Evolutionary conservation across 78 protist species (phyloP).

Genomic region (Cavenderia fasciculata): DNA sequence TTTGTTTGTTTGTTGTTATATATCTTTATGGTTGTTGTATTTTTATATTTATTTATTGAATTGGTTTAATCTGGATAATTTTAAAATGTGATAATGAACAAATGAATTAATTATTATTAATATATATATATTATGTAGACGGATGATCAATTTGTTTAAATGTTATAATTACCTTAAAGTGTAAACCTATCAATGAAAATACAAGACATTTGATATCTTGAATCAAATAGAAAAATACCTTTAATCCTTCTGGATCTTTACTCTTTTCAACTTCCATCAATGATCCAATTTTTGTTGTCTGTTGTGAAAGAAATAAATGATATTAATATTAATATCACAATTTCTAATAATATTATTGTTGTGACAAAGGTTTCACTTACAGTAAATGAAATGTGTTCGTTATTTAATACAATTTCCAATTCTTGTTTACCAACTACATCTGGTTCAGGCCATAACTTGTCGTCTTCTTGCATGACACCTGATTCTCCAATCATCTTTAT

Average conservation of each 20-base stretch:
- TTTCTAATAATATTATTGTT: neutral
- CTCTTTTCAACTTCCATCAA: conserved; percentile 87
- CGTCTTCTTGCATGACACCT: conserved; percentile 96
- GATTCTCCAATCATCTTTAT: conserved; percentile 92
- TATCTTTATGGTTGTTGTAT: too few relatives aligned
- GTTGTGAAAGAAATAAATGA: neutral
- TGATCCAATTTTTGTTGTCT: conserved; percentile 94
- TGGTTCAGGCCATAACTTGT: conserved; percentile 96
- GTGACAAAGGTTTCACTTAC: conserved; percentile 21
- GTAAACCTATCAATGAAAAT: conserved; percentile 94
- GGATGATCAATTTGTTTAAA: too few relatives aligned
- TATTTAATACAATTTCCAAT: conserved; percentile 91
- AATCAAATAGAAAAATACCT: conserved; percentile 95
- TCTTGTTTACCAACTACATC: conserved; percentile 97
- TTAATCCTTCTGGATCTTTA: conserved; percentile 98
- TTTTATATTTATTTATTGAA: too few relatives aligned
- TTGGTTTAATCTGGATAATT: too few relatives aligned
- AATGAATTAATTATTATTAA: too few relatives aligned
- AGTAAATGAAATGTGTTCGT: conserved; percentile 96
- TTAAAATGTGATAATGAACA: too few relatives aligned
- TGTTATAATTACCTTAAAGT: conserved; percentile 97
- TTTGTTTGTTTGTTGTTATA: too few relatives aligned
- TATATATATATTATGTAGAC: too few relatives aligned
- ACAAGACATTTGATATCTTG: conserved; percentile 98
- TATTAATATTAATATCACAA: neutral